phyloP scores from a whole-genome alignment of 1,284 basidiomycete species.

The Leccinum subrobustum region DNA sequence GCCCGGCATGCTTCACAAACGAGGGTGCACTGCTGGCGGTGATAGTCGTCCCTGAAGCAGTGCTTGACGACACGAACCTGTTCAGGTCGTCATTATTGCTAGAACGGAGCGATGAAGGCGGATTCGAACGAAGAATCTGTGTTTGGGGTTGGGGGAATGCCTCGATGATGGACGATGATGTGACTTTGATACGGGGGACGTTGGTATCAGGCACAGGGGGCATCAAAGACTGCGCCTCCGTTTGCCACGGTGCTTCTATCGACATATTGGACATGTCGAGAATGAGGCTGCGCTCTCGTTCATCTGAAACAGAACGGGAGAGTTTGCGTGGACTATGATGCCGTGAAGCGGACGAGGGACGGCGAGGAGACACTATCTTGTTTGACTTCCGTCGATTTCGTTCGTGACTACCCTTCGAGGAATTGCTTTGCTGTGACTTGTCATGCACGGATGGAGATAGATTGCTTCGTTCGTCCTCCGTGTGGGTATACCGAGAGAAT shows the following conservation, averaged over 20 bases:
- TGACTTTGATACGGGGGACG: constrained; percentile 28
- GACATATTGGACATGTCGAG: constrained; percentile 38
- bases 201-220: constrained; percentile 26
- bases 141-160: constrained; percentile 12
- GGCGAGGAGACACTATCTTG: constrained; percentile 30
- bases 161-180: constrained; percentile 26
- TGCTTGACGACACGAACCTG: constrained; percentile 83
- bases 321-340: constrained; percentile 29
- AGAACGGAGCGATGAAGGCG: constrained; percentile 49
- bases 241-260: constrained; percentile 34
- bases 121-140: constrained; percentile 41
- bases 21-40: constrained; percentile 72
- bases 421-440: constrained; percentile 24
- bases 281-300: constrained; percentile 26
- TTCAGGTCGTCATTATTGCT: constrained; percentile 71
- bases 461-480: constrained; percentile 35
- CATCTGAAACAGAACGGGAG: constrained; percentile 26
- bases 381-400: constrained; percentile 22
- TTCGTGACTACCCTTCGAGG: constrained; percentile 20
- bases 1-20: constrained; percentile 82
- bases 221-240: constrained; percentile 11
- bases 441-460: constrained; percentile 11
- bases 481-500: constrained; percentile 41
- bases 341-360: constrained; percentile 23
- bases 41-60: constrained; percentile 71